Conservation (phyloP, 2,329 filamentous ascomycete species). For the Alternaria sp. region DNA sequence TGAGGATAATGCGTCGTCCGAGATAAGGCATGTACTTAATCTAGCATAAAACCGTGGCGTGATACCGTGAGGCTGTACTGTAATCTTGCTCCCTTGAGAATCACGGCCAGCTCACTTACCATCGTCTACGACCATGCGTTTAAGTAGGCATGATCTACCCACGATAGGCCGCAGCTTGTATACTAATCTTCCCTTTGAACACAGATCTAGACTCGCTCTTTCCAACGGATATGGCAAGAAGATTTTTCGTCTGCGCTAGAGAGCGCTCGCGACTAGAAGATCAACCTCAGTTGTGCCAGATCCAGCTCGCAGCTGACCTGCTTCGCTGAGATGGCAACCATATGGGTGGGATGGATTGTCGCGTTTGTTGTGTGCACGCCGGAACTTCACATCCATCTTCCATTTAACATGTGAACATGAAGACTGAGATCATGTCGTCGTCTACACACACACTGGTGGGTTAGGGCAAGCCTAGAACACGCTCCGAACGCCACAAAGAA, state of each 20-base stretch:
- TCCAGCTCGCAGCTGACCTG: neutral
- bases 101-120: neutral
- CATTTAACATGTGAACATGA: neutral
- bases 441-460: constrained; percentile 4
- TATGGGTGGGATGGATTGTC: neutral
- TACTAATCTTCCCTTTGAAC: neutral
- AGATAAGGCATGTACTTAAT: neutral
- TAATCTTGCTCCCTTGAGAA: neutral
- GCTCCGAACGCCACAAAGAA: constrained; percentile 17
- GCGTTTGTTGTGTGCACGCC: neutral
- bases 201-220: neutral
- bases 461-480: constrained; percentile 16
- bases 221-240: neutral
- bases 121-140: neutral
- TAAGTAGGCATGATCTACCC: neutral
- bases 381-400: constrained; percentile 2
- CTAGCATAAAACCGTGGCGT: constrained; percentile 1
- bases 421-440: neutral
- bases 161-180: neutral
- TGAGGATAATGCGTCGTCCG: neutral
- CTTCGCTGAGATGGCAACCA: neutral
- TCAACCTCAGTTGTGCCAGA: neutral
- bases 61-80: neutral
- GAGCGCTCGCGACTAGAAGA: neutral
- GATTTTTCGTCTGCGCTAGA: neutral